Base-by-base conservation (phyloP, 2,329 filamentous ascomycete species). In the Sporothrix pallida region DNA sequence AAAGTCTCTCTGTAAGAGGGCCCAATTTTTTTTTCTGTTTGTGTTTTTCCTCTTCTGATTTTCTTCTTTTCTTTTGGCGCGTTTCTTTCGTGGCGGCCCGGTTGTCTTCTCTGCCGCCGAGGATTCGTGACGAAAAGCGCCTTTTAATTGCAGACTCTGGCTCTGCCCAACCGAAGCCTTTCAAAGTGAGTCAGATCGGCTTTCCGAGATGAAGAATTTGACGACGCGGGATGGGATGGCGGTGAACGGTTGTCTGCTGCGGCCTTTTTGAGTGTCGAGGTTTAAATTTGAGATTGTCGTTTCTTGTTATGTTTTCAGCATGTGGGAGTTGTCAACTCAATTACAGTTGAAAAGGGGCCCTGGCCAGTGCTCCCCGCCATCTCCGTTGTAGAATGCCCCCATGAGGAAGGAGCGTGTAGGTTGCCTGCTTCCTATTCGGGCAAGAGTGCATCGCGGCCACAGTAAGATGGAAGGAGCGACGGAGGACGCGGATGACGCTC, bases 401-500 rank as follows among this genome's bases (percentile, higher is more conserved):
- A 73, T 63, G 23, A 62, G 62, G 72, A 71, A 74, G 62, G 73
- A 69, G 70, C 69, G 37, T 44, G 48, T 23, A 31, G 56, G 17
- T 52, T 74, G 56, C 26, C 65, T 72, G 65, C 70, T 72, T 72
- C 70, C 65, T 70, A 70, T 70, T 72, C 54, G 73, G 73, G 70
- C 70, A 72, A 74, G 17, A 65, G 31, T 23, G 37, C 50, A 44
- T 46, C 58, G 46, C 26, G 20, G 46, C 7, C 20, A n/a, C 10
- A 46, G 42, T 71, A 48, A 26, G 46, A 65, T 65, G 50, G 68
- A 71, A 71, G 63, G 62, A 48, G 58, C 15, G 17, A 17, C 58
- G 69, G 48, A 68, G 58, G 37, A 74, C 26, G 69, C 15, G 60
- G 42, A 44, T 13, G 37, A 12, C 12, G 23, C 37, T 3, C 52